Base-by-base conservation (phyloP, 2,329 filamentous ascomycete species). In the Aspergillus fumigatus region DNA sequence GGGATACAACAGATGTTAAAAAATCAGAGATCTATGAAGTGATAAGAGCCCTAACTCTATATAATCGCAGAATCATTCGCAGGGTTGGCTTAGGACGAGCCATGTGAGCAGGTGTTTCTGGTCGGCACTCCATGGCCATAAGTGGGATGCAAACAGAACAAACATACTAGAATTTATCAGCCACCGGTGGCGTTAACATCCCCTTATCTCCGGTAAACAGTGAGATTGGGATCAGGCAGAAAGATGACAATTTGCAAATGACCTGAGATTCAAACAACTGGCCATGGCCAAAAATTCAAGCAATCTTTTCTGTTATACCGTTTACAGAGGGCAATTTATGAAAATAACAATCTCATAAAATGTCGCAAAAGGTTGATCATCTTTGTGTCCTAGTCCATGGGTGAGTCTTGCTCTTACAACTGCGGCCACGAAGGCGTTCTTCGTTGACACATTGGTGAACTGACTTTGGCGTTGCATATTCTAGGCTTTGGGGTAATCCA, bases 381-480 rank as follows among this genome's bases (percentile, higher is more conserved):
- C 77, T 86, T 32, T 83, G 82, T 59, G 82, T 86, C n/a, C 75
- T 87, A 14, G 79, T 85, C 47, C 84, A 86, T 69, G 84, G 84
- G 81, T 84, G 73, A 70, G 77, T 35, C 32, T 17, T 65, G 25
- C 35, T 53, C 14, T 23, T 21, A 40, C 38, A 47, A n/a, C 26
- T 26, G 21, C 45, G 23, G 25, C 45, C 43, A 40, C 50, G 50
- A 62, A 62, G 57, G 59, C 57, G 56, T 53, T 29, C 23, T 45
- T 41, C 8, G 27, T 11, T 29, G 17, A 29, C 27, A 19, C 35
- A 51, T 27, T 11, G 49, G 29, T 52, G n/a, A 19, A 19, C 26
- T 45, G 14, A 35, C 14, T 38, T 11, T 27, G 8, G 21, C 26
- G 5, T 21, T 38, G 26, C 43, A 47, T 47, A 14, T 23, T 26